Evolutionary conservation across 345 rosid genomes (phyloP).

Genomic region (Salix arbutifolia): DNA sequence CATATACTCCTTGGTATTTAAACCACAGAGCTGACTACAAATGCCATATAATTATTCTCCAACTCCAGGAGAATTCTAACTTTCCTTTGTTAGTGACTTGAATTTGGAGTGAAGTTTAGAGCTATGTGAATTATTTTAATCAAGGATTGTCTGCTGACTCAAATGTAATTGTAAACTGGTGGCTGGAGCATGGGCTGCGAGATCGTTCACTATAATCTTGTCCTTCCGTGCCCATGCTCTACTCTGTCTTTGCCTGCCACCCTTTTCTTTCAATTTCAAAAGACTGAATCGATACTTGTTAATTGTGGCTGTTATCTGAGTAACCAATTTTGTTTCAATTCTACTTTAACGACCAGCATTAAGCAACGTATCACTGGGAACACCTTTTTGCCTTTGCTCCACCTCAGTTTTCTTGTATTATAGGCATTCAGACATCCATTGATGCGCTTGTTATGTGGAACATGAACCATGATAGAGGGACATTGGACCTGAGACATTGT

Average conservation of each 20-base stretch:
- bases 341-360: background rate
- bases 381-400: background rate
- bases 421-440: background rate
- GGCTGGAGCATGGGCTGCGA: too few species aligned
- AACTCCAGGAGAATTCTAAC: background rate
- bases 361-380: background rate
- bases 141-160: background rate
- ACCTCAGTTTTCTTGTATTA: background rate
- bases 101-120: background rate
- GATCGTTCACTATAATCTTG: too few species aligned
- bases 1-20: background rate
- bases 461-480: background rate
- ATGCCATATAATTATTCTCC: background rate
- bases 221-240: too few species aligned
- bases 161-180: too few species aligned
- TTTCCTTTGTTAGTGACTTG: background rate
- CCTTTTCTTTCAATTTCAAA: background rate
- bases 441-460: background rate
- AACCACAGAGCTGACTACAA: background rate
- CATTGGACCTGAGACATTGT: accelerated
- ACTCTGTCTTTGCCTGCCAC: too few species aligned
- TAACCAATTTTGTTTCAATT: background rate
- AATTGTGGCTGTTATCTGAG: background rate
- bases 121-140: background rate
- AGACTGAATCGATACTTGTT: background rate